These are phyloP conservation scores for Fusarium xylarioides DNA, from an alignment of 2,329 filamentous ascomycete species.

Conservation along the genomic window DNA sequence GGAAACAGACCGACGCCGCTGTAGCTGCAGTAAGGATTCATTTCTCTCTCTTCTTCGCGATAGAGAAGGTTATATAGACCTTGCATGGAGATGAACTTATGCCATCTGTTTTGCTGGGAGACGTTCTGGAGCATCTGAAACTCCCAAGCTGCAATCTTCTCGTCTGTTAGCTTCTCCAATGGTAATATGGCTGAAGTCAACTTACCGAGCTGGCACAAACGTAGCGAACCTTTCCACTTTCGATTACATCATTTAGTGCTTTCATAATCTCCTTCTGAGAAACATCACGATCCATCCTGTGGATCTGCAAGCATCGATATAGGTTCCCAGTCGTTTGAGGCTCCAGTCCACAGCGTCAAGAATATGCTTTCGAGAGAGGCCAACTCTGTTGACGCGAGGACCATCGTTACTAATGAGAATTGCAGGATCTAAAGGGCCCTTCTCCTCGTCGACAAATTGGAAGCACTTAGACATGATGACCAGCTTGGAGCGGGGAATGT, in stretches of 20 bases:
- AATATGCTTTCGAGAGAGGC: background rate
- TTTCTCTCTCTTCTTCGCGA: background rate
- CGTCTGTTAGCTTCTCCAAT: fast-evolving
- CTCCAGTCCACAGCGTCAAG: background rate
- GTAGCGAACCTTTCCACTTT: background rate
- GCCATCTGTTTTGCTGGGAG: background rate
- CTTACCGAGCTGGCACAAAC: background rate
- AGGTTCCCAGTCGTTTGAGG: background rate
- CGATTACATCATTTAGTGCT: background rate
- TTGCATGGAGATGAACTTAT: background rate
- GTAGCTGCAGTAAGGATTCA: background rate
- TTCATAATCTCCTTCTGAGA: background rate
- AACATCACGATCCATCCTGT: background rate
- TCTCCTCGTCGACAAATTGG: background rate
- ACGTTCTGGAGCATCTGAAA: background rate
- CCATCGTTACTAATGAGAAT: background rate
- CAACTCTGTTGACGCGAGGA: background rate
- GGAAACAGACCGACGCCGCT: background rate
- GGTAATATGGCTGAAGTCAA: background rate
- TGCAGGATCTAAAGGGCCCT: background rate
- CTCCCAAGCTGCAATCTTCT: background rate
- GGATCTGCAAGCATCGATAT: background rate
- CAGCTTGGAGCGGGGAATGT: background rate
- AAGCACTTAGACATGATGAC: background rate
- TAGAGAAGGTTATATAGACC: background rate